These are phyloP conservation scores for Candida chilensis DNA, from an alignment of 805 yeast genomes.

Conservation along the genomic window DNA sequence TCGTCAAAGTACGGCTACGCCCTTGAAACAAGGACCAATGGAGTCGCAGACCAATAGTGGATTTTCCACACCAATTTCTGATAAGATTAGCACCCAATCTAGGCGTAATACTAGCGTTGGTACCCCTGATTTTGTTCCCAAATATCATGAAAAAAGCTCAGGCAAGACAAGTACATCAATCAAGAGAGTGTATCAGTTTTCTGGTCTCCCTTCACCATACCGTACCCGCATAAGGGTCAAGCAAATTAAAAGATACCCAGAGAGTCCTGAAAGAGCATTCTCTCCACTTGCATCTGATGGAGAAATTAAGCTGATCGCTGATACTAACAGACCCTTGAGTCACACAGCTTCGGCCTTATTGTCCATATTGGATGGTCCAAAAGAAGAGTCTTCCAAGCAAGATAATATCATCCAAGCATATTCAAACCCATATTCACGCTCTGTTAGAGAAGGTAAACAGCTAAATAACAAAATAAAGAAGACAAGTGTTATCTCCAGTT, in stretches of 20 bases:
- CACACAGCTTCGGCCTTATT: slow-evolving; percentile 26
- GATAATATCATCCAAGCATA: too few relatives aligned
- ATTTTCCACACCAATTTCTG: neutral
- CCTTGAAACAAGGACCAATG: neutral
- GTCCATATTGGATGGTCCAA: slow-evolving; percentile 27
- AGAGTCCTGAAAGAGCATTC: slow-evolving; percentile 2
- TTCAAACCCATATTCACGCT: too few relatives aligned
- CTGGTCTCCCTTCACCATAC: slow-evolving; percentile 35
- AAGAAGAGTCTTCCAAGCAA: too few relatives aligned
- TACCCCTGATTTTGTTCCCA: neutral
- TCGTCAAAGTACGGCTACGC: slow-evolving; percentile 3
- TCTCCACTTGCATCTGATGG: slow-evolving; percentile 4
- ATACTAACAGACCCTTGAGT: slow-evolving; percentile 14
- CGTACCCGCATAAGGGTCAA: slow-evolving; percentile 21
- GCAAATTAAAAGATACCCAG: slow-evolving; percentile 1
- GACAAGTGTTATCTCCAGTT: too few relatives aligned
- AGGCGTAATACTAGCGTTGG: neutral
- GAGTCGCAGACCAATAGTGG: neutral
- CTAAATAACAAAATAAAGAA: too few relatives aligned
- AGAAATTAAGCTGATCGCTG: slow-evolving; percentile 1
- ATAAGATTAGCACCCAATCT: neutral
- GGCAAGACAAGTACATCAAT: slow-evolving; percentile 16
- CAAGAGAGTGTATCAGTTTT: slow-evolving; percentile 32
- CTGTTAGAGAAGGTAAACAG: too few relatives aligned
- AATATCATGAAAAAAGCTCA: slow-evolving; percentile 1